Percentiles rank a stretch among this genome's conserved stretches.
phyloP scores from a whole-genome alignment of 225 moss, liverwort and hornwort species.

The Thuidium tamariscinum region DNA sequence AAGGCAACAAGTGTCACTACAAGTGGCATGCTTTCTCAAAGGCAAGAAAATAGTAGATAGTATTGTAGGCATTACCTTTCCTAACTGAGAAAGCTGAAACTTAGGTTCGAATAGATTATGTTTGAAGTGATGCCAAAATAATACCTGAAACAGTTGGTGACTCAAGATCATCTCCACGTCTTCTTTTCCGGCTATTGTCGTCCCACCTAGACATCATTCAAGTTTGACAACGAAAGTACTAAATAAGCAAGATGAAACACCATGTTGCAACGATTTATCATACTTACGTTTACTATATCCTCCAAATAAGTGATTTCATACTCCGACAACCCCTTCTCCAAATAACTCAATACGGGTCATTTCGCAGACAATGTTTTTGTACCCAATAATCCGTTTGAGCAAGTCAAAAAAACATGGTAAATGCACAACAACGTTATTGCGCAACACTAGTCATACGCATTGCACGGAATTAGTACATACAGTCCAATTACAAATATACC shows the following conservation, averaged over 20 bases:
- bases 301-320: not conserved
- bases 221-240: not conserved
- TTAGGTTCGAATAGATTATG: not conserved
- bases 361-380: not conserved
- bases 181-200: slow-evolving; percentile 48
- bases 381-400: not conserved
- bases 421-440: not conserved
- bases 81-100: not conserved
- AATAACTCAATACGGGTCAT: not conserved
- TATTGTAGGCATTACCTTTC: not conserved
- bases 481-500: slow-evolving; percentile 1
- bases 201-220: not conserved
- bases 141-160: slow-evolving; percentile 22
- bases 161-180: slow-evolving; percentile 36
- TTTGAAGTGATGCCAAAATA: not conserved
- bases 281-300: not conserved
- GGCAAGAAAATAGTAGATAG: not conserved
- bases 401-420: not conserved
- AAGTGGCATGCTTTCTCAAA: not conserved
- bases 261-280: not conserved
- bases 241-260: not conserved
- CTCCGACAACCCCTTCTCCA: not conserved
- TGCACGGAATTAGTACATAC: not conserved
- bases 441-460: not conserved
- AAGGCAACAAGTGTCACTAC: not conserved